Evolutionary conservation across 163 green algal species (phyloP).

Genomic region (Chlamydomonas reinhardtii): DNA sequence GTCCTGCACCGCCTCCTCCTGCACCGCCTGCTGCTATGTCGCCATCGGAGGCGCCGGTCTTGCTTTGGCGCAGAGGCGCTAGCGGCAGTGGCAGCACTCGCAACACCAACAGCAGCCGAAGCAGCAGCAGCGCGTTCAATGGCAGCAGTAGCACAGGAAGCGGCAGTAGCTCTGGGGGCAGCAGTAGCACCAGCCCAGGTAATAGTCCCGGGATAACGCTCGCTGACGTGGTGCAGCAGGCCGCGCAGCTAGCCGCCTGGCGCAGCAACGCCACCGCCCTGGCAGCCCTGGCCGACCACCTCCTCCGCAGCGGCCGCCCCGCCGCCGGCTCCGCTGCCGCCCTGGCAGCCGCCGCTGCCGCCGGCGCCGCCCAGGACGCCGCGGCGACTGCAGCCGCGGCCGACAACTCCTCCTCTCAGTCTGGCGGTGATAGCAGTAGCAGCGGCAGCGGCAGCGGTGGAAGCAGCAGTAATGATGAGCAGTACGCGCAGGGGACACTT

Average conservation of each 20-base stretch:
- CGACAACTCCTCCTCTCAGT: not conserved
- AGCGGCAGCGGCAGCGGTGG: not conserved
- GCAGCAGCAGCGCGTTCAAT: not conserved
- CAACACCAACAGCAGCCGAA: not conserved
- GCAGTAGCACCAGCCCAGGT: not conserved
- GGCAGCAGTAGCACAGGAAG: too few relatives aligned
- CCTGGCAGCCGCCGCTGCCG: not conserved
- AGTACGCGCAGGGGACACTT: conserved; percentile 4
- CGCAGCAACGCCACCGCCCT: not conserved
- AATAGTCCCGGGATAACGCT: not conserved
- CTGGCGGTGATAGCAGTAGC: not conserved
- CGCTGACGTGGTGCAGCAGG: not conserved
- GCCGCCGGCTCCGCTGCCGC: not conserved
- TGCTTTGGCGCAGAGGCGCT: not conserved
- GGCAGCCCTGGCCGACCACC: not conserved
- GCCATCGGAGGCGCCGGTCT: not conserved
- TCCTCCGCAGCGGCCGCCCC: not conserved
- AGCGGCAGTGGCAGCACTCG: not conserved
- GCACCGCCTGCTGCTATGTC: not conserved
- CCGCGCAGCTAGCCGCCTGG: not conserved
- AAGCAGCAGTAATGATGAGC: not conserved
- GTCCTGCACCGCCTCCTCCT: not conserved
- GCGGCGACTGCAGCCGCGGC: not conserved
- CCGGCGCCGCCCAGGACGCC: not conserved
- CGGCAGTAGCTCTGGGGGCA: too few relatives aligned